phyloP scores from a whole-genome alignment of 768 basidiomycete species.

The Calvatia gigantea region DNA sequence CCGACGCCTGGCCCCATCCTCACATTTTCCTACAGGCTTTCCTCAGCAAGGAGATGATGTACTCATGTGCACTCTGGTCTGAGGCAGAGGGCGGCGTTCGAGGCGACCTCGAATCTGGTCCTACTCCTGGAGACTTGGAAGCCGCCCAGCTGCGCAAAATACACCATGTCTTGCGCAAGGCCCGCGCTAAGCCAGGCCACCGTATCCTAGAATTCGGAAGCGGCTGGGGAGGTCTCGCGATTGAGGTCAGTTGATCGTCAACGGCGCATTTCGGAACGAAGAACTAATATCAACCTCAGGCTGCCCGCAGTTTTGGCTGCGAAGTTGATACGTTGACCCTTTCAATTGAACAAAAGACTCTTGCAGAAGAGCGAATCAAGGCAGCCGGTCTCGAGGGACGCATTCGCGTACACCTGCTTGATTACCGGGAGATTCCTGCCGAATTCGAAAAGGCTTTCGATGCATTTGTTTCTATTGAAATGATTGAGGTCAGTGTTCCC shows the following conservation, averaged over 20 bases:
- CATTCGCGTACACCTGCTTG: conserved; percentile 84
- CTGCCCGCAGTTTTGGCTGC: conserved; percentile 68
- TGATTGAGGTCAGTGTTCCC: conserved; percentile 58
- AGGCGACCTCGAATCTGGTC: conserved; percentile 60
- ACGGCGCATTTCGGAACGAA: conserved; percentile 2
- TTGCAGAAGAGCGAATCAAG: conserved; percentile 82
- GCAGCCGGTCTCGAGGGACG: conserved; percentile 65
- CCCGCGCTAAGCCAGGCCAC: conserved; percentile 74
- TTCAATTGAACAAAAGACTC: conserved; percentile 80
- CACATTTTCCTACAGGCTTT: conserved; percentile 48
- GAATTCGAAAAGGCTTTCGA: conserved; percentile 82
- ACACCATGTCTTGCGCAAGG: conserved; percentile 72
- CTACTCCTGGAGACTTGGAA: conserved; percentile 65
- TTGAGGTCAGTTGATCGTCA: conserved; percentile 52
- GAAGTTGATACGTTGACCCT: conserved; percentile 89
- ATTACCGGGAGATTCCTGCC: conserved; percentile 84
- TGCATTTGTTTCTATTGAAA: conserved; percentile 74
- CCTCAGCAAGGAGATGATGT: conserved; percentile 90
- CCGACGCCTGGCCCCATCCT: conserved; percentile 7
- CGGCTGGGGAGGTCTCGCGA: conserved; percentile 93
- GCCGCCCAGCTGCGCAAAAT: conserved; percentile 84
- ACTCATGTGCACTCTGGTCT: conserved; percentile 84
- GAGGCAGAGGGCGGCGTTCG: conserved; percentile 79
- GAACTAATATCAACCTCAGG: conserved; percentile 33
- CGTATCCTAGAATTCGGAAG: conserved; percentile 87